Conservation (phyloP, 2,329 filamentous ascomycete species). For the Apiospora saccharicola region DNA sequence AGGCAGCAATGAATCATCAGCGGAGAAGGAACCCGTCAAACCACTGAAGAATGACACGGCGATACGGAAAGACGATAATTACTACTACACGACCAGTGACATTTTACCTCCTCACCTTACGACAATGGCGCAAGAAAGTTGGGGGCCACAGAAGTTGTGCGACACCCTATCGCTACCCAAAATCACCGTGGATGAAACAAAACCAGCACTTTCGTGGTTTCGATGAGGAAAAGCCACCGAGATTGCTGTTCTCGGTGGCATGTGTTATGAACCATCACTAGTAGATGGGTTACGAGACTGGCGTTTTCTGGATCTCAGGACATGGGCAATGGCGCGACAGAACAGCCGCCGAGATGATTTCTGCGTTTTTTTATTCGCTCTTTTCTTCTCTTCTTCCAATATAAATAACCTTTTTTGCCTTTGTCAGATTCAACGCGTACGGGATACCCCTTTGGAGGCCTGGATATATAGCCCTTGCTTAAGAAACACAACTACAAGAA, state of each 20-base stretch:
- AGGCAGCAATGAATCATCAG: not conserved
- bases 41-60: not conserved
- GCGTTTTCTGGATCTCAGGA: not conserved
- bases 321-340: not conserved
- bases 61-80: not conserved
- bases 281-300: not conserved
- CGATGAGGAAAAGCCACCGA: not conserved
- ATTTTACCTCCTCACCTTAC: not conserved
- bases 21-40: not conserved
- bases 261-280: not conserved
- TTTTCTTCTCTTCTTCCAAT: not conserved
- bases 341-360: not conserved
- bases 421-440: not conserved
- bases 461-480: not conserved
- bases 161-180: slow-evolving; percentile 1
- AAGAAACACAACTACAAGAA: not conserved
- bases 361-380: not conserved
- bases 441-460: slow-evolving; percentile 12
- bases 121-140: slow-evolving; percentile 6
- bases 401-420: not conserved
- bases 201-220: not conserved
- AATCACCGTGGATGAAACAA: not conserved
- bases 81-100: not conserved
- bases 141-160: slow-evolving; percentile 8
- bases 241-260: not conserved